Evolutionary conservation across 495 filamentous ascomycete genomes (phyloP).

Genomic region (Penicillium arizonense): DNA sequence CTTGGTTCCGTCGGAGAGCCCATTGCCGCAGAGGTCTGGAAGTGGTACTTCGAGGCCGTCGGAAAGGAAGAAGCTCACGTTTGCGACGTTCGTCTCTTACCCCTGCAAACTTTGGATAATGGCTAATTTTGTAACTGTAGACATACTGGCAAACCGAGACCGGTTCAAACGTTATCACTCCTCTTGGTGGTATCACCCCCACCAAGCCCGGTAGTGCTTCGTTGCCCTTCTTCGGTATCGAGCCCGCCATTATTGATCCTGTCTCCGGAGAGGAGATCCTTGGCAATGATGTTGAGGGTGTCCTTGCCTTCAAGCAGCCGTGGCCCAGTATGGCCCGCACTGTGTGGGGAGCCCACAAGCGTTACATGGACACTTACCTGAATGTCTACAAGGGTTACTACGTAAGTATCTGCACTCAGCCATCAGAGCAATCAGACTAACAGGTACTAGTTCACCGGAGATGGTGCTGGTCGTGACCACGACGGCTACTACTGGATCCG

Average conservation of each 20-base stretch:
- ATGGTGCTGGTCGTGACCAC: slow-evolving; percentile 95
- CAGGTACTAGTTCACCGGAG: slow-evolving; percentile 80
- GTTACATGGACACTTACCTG: slow-evolving; percentile 98
- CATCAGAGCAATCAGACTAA: slow-evolving; percentile 29
- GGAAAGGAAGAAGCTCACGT: slow-evolving; percentile 92
- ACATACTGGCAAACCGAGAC: slow-evolving; percentile 99
- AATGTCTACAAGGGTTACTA: slow-evolving; percentile 99
- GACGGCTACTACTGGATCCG: slow-evolving; percentile 99
- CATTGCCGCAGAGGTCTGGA: slow-evolving; percentile 98
- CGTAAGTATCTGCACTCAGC: slow-evolving; percentile 52
- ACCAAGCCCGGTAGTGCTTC: slow-evolving; percentile 58
- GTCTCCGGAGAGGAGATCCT: slow-evolving; percentile 90
- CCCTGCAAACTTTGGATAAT: neutral
- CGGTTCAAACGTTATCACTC: slow-evolving; percentile 81
- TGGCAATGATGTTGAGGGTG: slow-evolving; percentile 97
- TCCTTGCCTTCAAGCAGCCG: slow-evolving; percentile 95
- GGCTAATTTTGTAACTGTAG: slow-evolving; percentile 41
- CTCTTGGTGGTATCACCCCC: slow-evolving; percentile 54
- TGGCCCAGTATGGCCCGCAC: slow-evolving; percentile 99
- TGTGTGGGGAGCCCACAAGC: slow-evolving; percentile 96
- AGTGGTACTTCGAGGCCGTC: slow-evolving; percentile 98
- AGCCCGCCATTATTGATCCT: slow-evolving; percentile 96
- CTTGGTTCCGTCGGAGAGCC: slow-evolving; percentile 98
- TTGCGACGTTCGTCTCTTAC: slow-evolving; percentile 72
- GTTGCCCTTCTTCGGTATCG: slow-evolving; percentile 90